Evolutionary conservation across 202 grass and related monocot genomes (phyloP).

Genomic region (Carex arenaria): DNA sequence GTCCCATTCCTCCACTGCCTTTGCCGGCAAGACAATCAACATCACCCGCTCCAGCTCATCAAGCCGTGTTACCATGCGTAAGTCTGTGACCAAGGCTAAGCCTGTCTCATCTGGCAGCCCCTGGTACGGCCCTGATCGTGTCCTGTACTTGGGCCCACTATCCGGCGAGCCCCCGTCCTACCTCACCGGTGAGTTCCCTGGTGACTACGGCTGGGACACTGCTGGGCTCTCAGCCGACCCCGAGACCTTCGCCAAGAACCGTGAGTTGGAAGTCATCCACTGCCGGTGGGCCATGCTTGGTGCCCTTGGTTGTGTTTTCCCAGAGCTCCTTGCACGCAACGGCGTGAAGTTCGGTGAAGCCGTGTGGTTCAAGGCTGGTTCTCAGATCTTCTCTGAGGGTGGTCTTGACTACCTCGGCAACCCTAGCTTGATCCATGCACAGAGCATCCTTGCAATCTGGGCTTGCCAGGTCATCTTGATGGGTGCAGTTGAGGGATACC

Average conservation of each 20-base stretch:
- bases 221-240: constrained; percentile 51
- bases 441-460: constrained; percentile 64
- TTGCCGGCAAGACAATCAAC: constrained; percentile 33
- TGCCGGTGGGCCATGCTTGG: constrained; percentile 53
- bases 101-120: constrained; percentile 39
- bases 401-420: constrained; percentile 62
- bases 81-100: constrained; percentile 38
- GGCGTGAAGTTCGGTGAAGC: constrained; percentile 60
- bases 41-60: not conserved
- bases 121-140: constrained; percentile 53
- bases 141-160: constrained; percentile 55
- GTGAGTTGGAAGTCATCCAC: constrained; percentile 64
- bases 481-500: constrained; percentile 63
- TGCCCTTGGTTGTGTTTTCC: constrained; percentile 55
- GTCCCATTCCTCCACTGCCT: constrained; percentile 34
- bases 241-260: constrained; percentile 67
- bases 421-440: constrained; percentile 52
- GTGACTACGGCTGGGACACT: constrained; percentile 68
- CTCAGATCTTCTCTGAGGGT: constrained; percentile 60
- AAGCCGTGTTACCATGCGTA: constrained; percentile 50
- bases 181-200: constrained; percentile 57
- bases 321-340: constrained; percentile 54
- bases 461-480: constrained; percentile 53
- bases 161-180: constrained; percentile 57
- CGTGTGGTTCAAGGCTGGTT: constrained; percentile 64